Percentiles rank a stretch among this genome's conserved stretches.
Conservation (phyloP, 2,329 filamentous ascomycete species). For the Pyricularia grisea region DNA sequence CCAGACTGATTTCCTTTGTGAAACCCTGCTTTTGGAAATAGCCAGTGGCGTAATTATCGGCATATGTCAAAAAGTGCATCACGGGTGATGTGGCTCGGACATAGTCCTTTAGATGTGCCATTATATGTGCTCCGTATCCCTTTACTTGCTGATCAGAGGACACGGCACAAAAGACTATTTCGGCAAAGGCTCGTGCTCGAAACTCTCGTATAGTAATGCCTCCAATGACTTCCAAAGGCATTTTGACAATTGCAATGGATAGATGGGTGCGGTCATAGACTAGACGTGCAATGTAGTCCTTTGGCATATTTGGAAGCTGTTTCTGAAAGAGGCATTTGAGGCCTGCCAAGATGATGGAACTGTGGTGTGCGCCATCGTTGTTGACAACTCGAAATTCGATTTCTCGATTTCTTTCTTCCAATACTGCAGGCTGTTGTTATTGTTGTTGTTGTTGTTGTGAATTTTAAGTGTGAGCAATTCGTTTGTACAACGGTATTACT, state of each 20-base stretch:
- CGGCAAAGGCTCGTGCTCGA: conserved; percentile 60
- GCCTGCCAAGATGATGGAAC: conserved; percentile 65
- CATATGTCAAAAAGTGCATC: conserved; percentile 72
- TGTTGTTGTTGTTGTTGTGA: not conserved
- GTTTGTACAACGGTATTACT: no score
- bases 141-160: conserved; percentile 72
- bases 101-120: conserved; percentile 70
- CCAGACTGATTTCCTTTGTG: conserved; percentile 67
- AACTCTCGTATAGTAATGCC: conserved; percentile 71
- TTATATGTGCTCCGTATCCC: conserved; percentile 67
- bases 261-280: conserved; percentile 69
- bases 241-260: conserved; percentile 67
- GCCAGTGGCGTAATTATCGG: conserved; percentile 70
- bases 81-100: conserved; percentile 67
- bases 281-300: conserved; percentile 67
- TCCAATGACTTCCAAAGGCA: conserved; percentile 57
- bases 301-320: conserved; percentile 71
- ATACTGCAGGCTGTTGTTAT: conserved; percentile 50
- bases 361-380: conserved; percentile 60
- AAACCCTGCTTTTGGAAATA: conserved; percentile 77
- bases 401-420: conserved; percentile 62
- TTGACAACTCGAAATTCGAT: conserved; percentile 72
- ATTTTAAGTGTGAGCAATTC: not conserved
- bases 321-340: conserved; percentile 74
- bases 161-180: conserved; percentile 72